Percentiles rank a stretch among this genome's conserved stretches.
Conservation (phyloP, 805 yeast species). For the Pichia kluyveri region DNA sequence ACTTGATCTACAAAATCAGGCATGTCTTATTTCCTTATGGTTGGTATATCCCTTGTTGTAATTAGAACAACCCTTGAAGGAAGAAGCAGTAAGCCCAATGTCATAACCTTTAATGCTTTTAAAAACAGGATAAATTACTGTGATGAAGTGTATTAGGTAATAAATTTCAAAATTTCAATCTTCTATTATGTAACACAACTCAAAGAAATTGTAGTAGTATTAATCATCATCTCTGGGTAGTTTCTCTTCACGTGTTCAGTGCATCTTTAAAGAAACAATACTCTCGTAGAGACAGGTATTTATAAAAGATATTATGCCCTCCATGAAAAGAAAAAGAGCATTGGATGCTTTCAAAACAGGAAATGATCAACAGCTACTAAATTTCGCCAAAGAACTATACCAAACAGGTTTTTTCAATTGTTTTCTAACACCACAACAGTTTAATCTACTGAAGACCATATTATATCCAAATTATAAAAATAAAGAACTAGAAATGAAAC, state of each 20-base stretch:
- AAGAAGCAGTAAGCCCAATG: no score
- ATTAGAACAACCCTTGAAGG: no score
- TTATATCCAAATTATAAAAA: conserved; percentile 25
- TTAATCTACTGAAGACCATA: conserved; percentile 38
- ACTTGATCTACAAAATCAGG: conserved; percentile 16
- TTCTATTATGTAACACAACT: not conserved
- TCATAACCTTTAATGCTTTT: no score
- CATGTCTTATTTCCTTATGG: conserved; percentile 2
- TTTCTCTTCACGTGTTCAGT: no score
- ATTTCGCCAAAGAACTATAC: conserved; percentile 28
- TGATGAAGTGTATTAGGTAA: no score
- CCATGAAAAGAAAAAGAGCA: conserved; percentile 1
- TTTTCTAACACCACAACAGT: conserved; percentile 48
- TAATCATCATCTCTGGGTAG: no score
- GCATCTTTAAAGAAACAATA: no score
- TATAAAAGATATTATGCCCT: not conserved
- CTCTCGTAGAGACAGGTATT: no score
- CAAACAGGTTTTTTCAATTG: conserved; percentile 34
- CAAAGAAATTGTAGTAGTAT: no score
- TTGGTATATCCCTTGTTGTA: no score
- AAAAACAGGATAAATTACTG: no score
- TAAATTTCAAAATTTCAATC: not conserved
- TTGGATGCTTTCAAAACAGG: conserved; percentile 10
- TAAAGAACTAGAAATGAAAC: not conserved
- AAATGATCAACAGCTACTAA: conserved; percentile 15